Base-by-base conservation (phyloP, 257 asterid genomes). In the Rehmannia glutinosa region DNA sequence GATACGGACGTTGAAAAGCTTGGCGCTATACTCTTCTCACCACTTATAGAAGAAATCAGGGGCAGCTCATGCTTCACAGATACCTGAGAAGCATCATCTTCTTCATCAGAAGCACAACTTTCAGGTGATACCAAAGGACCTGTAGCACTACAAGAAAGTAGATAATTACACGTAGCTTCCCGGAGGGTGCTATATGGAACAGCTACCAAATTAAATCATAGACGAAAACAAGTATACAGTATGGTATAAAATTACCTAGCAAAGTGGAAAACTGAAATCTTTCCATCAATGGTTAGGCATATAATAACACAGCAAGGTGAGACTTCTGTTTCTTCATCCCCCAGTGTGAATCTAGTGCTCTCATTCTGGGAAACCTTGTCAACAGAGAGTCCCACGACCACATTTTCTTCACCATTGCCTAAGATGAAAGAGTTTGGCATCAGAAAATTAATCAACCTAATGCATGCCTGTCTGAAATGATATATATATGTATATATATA, bases 221-320 rank as follows among this genome's bases (percentile, higher is more conserved):
- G 15, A 45, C 8, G 60, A 52, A 47, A 62, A 53, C 67, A 70
- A 56, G 52, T 12, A 21, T n/a, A 16, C n/a, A 62, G 46, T 41
- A 69, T 36, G 30, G 46, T 28, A 70, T 13, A 39, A 46, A 69
- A 54, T 63, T 88, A 93, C 99, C 99, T 88, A 7, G 84, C 88
- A 61, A 94, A 90, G 83, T 90, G 92, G 75, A 86, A 91, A 68
- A 88, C 72, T 33, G 96, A 83, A 64, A 94, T 70, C 71, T 81
- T 91, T 68, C 99, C 99, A 76, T 94, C 99, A 85, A 82, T 62
- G 54, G 97, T 85, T 59, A 86, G 71, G 72, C 96, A 94, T 30
- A 85, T 49, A 73, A 90, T 69, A 75, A 83, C 76, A 79, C 97
- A 88, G 70, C 90, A 86, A 30, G 99, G 97, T 69, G 96, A 74